Conservation (phyloP, 176 grass and related monocot species). For the Cocos nucifera region DNA sequence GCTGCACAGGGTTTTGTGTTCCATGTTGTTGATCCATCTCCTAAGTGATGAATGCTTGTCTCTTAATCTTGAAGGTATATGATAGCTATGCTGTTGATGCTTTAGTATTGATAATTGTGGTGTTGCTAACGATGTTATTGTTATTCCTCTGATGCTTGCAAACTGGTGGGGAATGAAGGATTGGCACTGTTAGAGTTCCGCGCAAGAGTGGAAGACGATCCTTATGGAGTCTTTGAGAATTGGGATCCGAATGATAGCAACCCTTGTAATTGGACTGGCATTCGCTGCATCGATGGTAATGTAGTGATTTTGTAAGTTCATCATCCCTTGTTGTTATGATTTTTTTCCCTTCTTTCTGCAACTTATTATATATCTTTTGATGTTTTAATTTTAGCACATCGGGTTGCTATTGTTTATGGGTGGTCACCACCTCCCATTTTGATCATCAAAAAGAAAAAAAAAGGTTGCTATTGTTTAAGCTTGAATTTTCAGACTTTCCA, state of each 20-base stretch:
- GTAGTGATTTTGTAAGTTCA: constrained; percentile 71
- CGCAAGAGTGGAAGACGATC: constrained; percentile 63
- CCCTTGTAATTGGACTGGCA: constrained; percentile 76
- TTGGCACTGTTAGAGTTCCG: constrained; percentile 57
- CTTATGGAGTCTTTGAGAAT: constrained; percentile 49
- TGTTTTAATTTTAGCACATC: neutral
- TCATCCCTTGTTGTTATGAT: neutral
- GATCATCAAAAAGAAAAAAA: too few relatives aligned
- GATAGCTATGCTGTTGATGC: neutral
- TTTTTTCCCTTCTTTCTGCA: neutral
- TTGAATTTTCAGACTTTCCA: neutral
- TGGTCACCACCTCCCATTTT: too few relatives aligned
- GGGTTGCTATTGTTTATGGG: too few relatives aligned
- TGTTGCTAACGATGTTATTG: constrained; percentile 3
- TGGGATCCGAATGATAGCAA: constrained; percentile 46
- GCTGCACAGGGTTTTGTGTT: constrained; percentile 24
- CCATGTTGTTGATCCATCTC: constrained; percentile 38
- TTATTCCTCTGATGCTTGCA: constrained; percentile 1
- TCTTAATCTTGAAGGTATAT: constrained; percentile 72
- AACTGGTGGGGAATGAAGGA: constrained; percentile 32
- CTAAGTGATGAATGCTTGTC: constrained; percentile 41
- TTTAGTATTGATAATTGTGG: neutral
- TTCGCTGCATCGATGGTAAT: constrained; percentile 47
- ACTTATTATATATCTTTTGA: neutral
- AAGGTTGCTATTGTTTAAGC: neutral